Evolutionary conservation across 2,329 filamentous ascomycete species (phyloP).

Genomic region (Aspergillus ibericus): DNA sequence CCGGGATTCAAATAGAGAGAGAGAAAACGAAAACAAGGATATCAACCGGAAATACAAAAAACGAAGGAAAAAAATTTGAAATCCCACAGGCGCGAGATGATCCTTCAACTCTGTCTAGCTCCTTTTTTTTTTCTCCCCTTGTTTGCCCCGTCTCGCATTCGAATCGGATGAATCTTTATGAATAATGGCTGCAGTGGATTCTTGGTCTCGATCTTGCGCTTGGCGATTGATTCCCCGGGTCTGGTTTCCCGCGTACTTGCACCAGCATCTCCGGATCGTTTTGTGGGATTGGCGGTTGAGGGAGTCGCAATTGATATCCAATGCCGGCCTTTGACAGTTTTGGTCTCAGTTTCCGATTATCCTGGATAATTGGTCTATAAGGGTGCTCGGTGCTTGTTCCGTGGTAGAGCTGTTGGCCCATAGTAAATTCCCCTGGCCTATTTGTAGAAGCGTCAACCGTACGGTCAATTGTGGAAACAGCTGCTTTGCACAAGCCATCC

Average conservation of each 20-base stretch:
- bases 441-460: background rate
- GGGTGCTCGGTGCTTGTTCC: background rate
- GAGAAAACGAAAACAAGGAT: slow-evolving; percentile 20
- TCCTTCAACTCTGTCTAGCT: background rate
- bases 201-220: background rate
- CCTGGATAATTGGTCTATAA: background rate
- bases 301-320: background rate
- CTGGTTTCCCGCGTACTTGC: background rate
- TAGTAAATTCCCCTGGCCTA: background rate
- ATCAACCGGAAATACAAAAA: slow-evolving; percentile 28
- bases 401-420: background rate
- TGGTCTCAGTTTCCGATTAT: background rate
- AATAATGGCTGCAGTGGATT: background rate
- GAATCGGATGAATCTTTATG: background rate
- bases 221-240: background rate
- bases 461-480: background rate
- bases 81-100: slow-evolving; percentile 24
- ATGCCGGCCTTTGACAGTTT: background rate
- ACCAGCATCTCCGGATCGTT: background rate
- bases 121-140: background rate
- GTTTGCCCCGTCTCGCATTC: background rate
- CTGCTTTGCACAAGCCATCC: background rate
- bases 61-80: slow-evolving; percentile 30
- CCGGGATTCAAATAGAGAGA: slow-evolving; percentile 16
- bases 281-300: background rate